These are phyloP conservation scores for Vanrija sp. DNA, from an alignment of 1,284 basidiomycete genomes.

Conservation along the genomic window DNA sequence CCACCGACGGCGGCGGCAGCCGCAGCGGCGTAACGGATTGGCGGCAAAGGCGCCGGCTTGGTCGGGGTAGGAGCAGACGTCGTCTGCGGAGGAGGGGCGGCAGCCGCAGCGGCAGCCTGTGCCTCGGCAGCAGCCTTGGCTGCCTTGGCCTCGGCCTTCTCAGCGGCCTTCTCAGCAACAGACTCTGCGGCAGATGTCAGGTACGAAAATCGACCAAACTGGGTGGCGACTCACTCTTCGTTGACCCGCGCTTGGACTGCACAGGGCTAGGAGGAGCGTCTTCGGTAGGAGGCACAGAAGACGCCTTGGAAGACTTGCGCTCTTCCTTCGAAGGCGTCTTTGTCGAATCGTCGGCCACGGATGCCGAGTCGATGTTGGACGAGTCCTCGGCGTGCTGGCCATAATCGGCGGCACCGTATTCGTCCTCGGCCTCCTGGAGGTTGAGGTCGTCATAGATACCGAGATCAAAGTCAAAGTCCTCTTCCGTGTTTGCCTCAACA, in stretches of 20 bases:
- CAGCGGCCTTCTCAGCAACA: constrained; percentile 4
- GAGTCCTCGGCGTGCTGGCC: constrained; percentile 61
- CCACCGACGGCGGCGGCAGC: constrained; percentile 73
- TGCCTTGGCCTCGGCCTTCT: constrained; percentile 11
- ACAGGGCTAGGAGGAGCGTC: constrained; percentile 36
- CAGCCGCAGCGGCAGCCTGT: constrained; percentile 22
- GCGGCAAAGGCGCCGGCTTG: constrained; percentile 57
- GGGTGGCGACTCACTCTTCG: constrained; percentile 13
- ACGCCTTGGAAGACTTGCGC: constrained; percentile 21
- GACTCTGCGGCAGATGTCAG: no score
- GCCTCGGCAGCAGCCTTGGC: constrained; percentile 10
- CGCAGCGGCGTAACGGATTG: constrained; percentile 83
- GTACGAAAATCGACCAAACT: no score
- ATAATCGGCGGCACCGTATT: constrained; percentile 66
- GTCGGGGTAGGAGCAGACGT: constrained; percentile 46
- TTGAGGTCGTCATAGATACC: constrained; percentile 98
- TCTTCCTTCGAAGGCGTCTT: constrained; percentile 44
- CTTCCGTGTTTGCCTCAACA: constrained; percentile 92
- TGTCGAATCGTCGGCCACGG: constrained; percentile 44
- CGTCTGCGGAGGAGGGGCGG: constrained; percentile 43
- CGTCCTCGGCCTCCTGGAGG: constrained; percentile 82
- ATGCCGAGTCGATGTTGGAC: constrained; percentile 52
- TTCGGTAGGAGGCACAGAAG: constrained; percentile 4
- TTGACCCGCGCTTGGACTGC: constrained; percentile 20
- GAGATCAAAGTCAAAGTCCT: constrained; percentile 96